Conservation (phyloP, 176 grass and related monocot species). For the Panicum miliaceum region DNA sequence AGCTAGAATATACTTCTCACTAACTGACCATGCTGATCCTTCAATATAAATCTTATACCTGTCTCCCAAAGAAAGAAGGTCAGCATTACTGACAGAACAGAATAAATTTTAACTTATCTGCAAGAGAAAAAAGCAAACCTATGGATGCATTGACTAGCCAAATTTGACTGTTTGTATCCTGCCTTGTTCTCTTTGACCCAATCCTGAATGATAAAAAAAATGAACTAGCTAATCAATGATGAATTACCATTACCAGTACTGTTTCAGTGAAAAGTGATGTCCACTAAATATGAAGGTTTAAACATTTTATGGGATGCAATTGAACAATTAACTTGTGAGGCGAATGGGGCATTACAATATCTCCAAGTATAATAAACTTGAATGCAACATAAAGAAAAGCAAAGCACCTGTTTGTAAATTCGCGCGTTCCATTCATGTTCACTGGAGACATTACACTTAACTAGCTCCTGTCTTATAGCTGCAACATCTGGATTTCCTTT, state of each 20-base stretch:
- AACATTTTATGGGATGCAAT: background rate
- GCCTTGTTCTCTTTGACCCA: slow-evolving; percentile 79
- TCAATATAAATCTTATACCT: slow-evolving; percentile 98
- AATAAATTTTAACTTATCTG: background rate
- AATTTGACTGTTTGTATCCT: slow-evolving; percentile 84
- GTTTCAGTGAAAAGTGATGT: slow-evolving; percentile 11
- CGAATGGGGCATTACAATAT: slow-evolving; percentile 14
- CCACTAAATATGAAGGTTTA: background rate
- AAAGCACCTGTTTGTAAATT: slow-evolving; percentile 60
- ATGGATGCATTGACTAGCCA: slow-evolving; percentile 78
- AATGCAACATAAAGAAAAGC: slow-evolving; percentile 7
- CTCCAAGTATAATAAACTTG: slow-evolving; percentile 1
- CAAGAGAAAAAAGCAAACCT: slow-evolving; percentile 56
- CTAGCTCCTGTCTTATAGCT: slow-evolving; percentile 56
- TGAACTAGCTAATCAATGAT: slow-evolving; percentile 33
- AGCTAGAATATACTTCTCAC: slow-evolving; percentile 96
- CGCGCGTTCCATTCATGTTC: slow-evolving; percentile 72
- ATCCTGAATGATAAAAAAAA: slow-evolving; percentile 52
- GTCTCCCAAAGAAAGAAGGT: slow-evolving; percentile 23
- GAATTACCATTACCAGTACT: slow-evolving; percentile 18
- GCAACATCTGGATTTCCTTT: slow-evolving; percentile 81
- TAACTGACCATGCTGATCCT: slow-evolving; percentile 91
- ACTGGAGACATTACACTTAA: slow-evolving; percentile 69
- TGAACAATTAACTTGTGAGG: background rate
- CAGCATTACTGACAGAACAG: background rate